Evolutionary conservation across 208 protist genomes (phyloP), one percentile per base, ranked within the genome.

Genomic region (Leishmania tropica): DNA sequence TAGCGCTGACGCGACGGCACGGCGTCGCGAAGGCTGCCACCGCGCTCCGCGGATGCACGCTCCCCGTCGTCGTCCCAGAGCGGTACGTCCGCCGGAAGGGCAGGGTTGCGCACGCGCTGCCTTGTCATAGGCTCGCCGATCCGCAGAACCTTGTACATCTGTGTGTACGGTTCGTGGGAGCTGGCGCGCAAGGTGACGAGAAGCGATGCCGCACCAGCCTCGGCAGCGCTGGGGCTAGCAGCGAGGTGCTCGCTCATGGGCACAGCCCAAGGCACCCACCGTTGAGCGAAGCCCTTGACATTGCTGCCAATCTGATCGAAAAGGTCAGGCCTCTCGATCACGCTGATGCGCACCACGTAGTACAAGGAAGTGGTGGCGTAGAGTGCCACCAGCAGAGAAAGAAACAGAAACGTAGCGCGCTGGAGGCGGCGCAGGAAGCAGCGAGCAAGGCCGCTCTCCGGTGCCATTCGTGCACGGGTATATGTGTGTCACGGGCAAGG

Each of bases 1-100:
- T 89, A 92, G 40, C 85, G 89, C 45, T 84, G 88, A 3, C 64
- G 72, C 6, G 73, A 51, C 3, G 80, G 85, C 24, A 85, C 65
- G 17, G 67, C 67, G 28, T 40, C 7, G 47, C 48, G 47, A 17
- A 35, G 6, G 21, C 68, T 35, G 24, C 13, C 68, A n/a, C 4
- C 6, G 24, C 42, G 42, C 40, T 73, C 68, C 40, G 24, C 45
- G 13, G 45, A 71, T 19, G 6, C 31, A 42, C 56, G 40, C 42
- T 10, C 56, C 7, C 2, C 6, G 42, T 67, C 60, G 6, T 81
- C 51, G 28, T 83, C 80, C 76, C 68, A 81, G 35, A 81, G 24
- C 3, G 79, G 83, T 24, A 86, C 47, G 15, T 70, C 48, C 2
- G 53, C 83, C 24, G 83, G 78, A 17, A 86, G 53, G 31, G 78